Evolutionary conservation across 2,329 filamentous ascomycete genomes (phyloP), one percentile per base, ranked within the genome.

Genomic region (Aspergillus sp.): DNA sequence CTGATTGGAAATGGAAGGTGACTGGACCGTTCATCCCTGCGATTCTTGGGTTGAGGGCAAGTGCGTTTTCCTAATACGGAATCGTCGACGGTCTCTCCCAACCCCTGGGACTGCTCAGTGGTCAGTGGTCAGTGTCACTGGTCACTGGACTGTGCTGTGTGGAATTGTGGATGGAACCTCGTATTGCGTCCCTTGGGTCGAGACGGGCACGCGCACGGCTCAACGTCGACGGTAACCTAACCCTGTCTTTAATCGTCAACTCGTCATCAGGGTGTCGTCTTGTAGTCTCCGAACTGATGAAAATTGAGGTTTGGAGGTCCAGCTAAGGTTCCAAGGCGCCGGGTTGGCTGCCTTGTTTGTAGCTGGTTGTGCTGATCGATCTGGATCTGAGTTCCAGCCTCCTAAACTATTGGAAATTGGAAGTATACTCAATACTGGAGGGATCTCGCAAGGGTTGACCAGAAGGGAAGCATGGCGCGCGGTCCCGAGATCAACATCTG

Each of bases 21-120:
- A 31, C 21, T 41, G 11, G 12, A n/a, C 15, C 12, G 35, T 37
- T 37, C 15, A 37, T n/a, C 35, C 35, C 35, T 37, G 15, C 9
- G 27, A 31, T 11, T 9, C 4, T n/a, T 37, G 12, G 35, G 11
- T 27, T 27, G 23, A 57, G 27, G 24, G 19, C 9, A 6, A 45
- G 53, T 44, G 47, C 53, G 46, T 56, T 55, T 55, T 37, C 54
- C 54, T 35, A 43, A 56, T 37, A 14, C 11, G 54, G 54, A 39
- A 56, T 56, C 43, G 43, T 31, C 35, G 4, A 6, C 14, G 35
- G 35, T 37, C 27, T 31, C 27, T 31, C 2, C 4, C 27, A 11
- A 8, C 9, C 8, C 8, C 27, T 8, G 9, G 27, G 27, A 31
- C 8, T 31, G 9, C 9, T 31, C 27, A 4, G 8, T 24, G 9